Evolutionary conservation across 1,139 yeast genomes (phyloP), one percentile per base, ranked within the genome.

Genomic region (Debaryomyces fabryi): DNA sequence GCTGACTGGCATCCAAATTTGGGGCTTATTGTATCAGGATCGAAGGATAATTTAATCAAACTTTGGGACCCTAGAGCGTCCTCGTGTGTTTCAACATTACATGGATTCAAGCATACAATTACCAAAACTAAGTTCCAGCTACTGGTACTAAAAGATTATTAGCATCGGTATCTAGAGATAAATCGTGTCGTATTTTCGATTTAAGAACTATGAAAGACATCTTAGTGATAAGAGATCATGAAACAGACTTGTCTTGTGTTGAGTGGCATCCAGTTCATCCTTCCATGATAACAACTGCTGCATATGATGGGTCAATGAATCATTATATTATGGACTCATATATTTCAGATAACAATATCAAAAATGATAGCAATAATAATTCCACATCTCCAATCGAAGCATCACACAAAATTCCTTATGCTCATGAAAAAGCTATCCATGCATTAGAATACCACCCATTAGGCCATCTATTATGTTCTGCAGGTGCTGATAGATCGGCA

Each of bases 1-100:
- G 91, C 96, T 46, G 98, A 93, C 65, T 93, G 99, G 99, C 99
- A 93, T 67, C 89, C 96, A 6, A 76, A 81, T 15, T 71, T 90
- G 65, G 97, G 98, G 0, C 76, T 95, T 35, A 79, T 88, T 48
- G 95, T 88, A 0, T 80, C 88, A 56, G 95, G 98, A 0, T 92
- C 98, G 0, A 93, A 95, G 64, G 99, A 93, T 68, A 95, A 95
- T 65, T 73, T 91, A 58, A 83, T 93, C 44, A 92, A 92, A 67
- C 74, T 93, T 33, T 93, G 99, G 99, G 99, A 93, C 64, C 99
- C 99, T 5, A 78, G 99, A 49, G 75, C 78, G 7, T 83, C 86
- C 0, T 76, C 78, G 45, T 85, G 93, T 57, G 74, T 93, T 4
- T 76, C 91, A 2, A 91, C 98, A 0, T 67, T 93, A 33, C 91